Evolutionary conservation across 257 asterid genomes (phyloP).

Genomic region (Paraleonurus japonicus): DNA sequence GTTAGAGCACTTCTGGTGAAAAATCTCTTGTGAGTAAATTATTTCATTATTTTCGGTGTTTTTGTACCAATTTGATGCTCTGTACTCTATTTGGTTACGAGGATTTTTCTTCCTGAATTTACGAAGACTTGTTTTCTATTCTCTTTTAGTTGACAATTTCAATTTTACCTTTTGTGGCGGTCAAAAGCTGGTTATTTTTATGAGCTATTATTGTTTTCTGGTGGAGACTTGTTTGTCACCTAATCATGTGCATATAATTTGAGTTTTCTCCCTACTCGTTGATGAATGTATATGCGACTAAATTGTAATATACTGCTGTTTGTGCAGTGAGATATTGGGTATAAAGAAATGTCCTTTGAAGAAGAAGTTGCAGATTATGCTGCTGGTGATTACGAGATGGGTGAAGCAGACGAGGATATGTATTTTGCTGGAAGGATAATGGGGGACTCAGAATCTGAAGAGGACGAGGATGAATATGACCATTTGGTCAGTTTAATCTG

Average conservation of each 20-base stretch:
- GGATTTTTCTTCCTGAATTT: background rate
- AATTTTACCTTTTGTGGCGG: constrained; percentile 5
- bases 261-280: background rate
- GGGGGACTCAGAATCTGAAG: constrained; percentile 51
- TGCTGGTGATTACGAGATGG: constrained; percentile 43
- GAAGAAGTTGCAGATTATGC: constrained; percentile 44
- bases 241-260: background rate
- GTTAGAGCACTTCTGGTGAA: background rate
- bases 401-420: constrained; percentile 44
- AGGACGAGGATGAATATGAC: constrained; percentile 49
- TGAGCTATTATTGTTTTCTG: background rate
- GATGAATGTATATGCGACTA: constrained; percentile 1
- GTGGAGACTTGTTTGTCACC: background rate
- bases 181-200: background rate
- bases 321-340: constrained; percentile 23
- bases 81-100: background rate
- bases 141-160: background rate
- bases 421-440: constrained; percentile 38
- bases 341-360: constrained; percentile 26
- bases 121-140: background rate
- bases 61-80: background rate
- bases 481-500: constrained; percentile 41
- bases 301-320: constrained; percentile 8
- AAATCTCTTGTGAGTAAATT: background rate
- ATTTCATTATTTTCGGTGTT: background rate